Percentiles rank a stretch among this genome's conserved stretches.
These are phyloP conservation scores for Pseudogymnoascus sp. DNA, from an alignment of 2,329 filamentous ascomycete genomes.

Conservation along the genomic window DNA sequence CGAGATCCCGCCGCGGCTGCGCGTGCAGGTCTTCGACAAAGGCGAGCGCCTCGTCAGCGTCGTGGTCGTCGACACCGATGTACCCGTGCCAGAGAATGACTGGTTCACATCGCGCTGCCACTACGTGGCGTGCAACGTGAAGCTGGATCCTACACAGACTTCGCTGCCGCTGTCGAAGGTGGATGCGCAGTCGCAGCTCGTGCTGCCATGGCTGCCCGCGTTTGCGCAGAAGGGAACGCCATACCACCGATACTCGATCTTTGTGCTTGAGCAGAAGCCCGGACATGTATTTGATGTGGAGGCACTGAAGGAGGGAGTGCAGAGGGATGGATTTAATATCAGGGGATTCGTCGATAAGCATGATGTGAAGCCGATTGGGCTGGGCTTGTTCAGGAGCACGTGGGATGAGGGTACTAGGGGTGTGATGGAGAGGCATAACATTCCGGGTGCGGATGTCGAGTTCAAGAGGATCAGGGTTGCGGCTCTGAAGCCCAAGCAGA, in stretches of 20 bases:
- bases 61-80: conserved; percentile 82
- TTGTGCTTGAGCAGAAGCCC: conserved; percentile 72
- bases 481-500: conserved; percentile 55
- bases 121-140: conserved; percentile 71
- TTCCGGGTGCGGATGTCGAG: conserved; percentile 73
- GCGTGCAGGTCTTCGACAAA: conserved; percentile 76
- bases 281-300: conserved; percentile 51
- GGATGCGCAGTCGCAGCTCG: conserved; percentile 55
- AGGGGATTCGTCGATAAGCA: conserved; percentile 68
- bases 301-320: conserved; percentile 47
- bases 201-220: conserved; percentile 75
- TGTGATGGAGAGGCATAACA: conserved; percentile 74
- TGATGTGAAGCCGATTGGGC: conserved; percentile 65
- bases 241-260: conserved; percentile 81
- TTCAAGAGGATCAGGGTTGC: conserved; percentile 74
- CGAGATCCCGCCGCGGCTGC: conserved; percentile 66
- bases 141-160: conserved; percentile 52
- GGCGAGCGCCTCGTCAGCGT: conserved; percentile 78
- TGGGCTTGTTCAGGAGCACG: conserved; percentile 76
- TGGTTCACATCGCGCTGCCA: conserved; percentile 76
- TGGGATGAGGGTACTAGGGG: conserved; percentile 86
- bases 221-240: conserved; percentile 83
- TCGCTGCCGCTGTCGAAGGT: conserved; percentile 60
- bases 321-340: conserved; percentile 64
- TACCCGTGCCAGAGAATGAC: conserved; percentile 70